Conservation (phyloP, 1,284 basidiomycete genomes). For the Boletus sp. region DNA sequence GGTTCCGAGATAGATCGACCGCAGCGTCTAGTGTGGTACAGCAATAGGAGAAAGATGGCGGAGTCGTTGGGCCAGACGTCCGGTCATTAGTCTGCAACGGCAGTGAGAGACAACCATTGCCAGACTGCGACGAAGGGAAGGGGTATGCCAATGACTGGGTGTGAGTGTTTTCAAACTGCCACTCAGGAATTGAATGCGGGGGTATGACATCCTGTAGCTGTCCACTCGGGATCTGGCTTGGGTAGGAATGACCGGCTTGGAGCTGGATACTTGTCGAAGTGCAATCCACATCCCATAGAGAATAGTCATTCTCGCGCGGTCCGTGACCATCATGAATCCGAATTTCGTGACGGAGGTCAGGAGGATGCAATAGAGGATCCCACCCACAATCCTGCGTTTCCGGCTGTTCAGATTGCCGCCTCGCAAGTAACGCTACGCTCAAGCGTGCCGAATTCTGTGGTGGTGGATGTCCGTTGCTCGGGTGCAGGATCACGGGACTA, state of each 20-base stretch:
- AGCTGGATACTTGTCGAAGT: constrained; percentile 1
- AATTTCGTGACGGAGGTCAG: neutral
- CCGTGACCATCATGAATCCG: neutral
- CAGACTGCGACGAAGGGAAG: neutral
- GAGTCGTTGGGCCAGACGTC: neutral
- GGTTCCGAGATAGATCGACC: neutral
- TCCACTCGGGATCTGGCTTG: neutral
- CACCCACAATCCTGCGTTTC: neutral
- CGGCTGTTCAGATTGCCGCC: neutral
- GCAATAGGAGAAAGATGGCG: neutral
- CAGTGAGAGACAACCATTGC: neutral
- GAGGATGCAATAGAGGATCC: neutral
- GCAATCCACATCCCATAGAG: constrained; percentile 6
- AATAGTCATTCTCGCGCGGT: neutral
- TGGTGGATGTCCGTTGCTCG: neutral
- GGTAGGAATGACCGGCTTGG: neutral
- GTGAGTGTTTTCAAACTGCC: constrained; percentile 7
- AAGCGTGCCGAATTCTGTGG: constrained; percentile 2
- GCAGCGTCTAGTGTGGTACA: neutral
- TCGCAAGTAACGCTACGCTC: neutral
- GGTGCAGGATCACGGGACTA: neutral
- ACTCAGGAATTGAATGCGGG: constrained; percentile 1
- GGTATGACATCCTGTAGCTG: constrained; percentile 1
- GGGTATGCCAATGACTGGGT: constrained; percentile 3
- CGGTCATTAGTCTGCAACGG: constrained; percentile 8